phyloP scores from a whole-genome alignment of 2,329 filamentous ascomycete genomes.

The Botrytis elliptica region DNA sequence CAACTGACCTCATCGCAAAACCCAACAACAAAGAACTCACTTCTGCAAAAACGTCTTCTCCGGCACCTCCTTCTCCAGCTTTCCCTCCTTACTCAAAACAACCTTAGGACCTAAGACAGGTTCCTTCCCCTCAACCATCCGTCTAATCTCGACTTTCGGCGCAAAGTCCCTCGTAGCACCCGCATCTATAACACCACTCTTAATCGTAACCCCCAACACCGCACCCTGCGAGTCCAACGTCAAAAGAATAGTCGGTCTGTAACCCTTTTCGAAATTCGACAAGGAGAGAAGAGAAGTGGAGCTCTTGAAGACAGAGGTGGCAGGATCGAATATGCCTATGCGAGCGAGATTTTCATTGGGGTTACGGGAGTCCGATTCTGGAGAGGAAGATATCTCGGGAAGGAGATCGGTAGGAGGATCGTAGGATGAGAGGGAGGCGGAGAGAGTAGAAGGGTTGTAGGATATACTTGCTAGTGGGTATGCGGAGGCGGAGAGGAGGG shows the following conservation, averaged over 20 bases:
- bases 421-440: slow-evolving; percentile 53
- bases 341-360: slow-evolving; percentile 46
- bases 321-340: slow-evolving; percentile 56
- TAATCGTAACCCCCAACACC: slow-evolving; percentile 51
- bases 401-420: slow-evolving; percentile 53
- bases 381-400: slow-evolving; percentile 12
- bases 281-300: slow-evolving; percentile 55
- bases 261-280: slow-evolving; percentile 61
- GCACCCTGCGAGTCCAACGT: slow-evolving; percentile 48
- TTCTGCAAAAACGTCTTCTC: slow-evolving; percentile 68
- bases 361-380: background rate
- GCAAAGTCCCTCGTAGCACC: slow-evolving; percentile 65
- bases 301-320: slow-evolving; percentile 49
- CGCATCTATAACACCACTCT: slow-evolving; percentile 61
- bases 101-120: slow-evolving; percentile 64
- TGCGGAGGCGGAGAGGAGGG: slow-evolving; percentile 40
- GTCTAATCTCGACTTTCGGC: slow-evolving; percentile 54
- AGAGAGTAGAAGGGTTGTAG: slow-evolving; percentile 50
- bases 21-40: slow-evolving; percentile 45
- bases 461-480: slow-evolving; percentile 55
- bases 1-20: background rate
- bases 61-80: slow-evolving; percentile 52
- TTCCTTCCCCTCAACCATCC: slow-evolving; percentile 50
- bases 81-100: slow-evolving; percentile 59
- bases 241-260: slow-evolving; percentile 56